Base-by-base conservation (phyloP, 2,329 filamentous ascomycete species). In the Scleromitrula shiraiana region DNA sequence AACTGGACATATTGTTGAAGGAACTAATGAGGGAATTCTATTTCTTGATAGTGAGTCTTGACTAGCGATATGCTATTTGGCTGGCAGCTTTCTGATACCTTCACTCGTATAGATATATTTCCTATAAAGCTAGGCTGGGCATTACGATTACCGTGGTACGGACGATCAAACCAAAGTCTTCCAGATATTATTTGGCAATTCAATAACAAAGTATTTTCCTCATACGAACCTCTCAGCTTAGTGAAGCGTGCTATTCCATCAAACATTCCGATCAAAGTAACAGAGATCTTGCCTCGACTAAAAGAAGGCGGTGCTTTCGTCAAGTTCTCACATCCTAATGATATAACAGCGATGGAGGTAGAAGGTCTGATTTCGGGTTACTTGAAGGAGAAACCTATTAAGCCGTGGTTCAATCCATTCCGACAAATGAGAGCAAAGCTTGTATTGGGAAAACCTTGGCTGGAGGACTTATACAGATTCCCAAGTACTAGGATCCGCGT, bases 231-330 rank as follows among this genome's bases (percentile, higher is more conserved):
- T 0, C 61, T 70, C 22, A 67, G 67, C 26, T 70, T 83, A 15
- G 68, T 80, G 12, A 66, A 76, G 38, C 75, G 75, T 46, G 83
- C 82, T 0, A 77, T 88, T 20, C 85, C 84, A 1, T 64, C 71
- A 4, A 73, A 74, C 8, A 59, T 83, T 2, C 71, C 78, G 1
- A 70, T 95, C 40, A 80, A 83, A 50, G 79, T 95, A 39, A 86
- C 82, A 3, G 84, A 95, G 60, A 83, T 96, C 14, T 66, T 96
- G 15, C 89, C 90, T 0, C 77, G 89, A 3, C 72, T 94, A 23
- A 90, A 94, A 59, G 93, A 98, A 62, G 93, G 93, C 14, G 93
- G 93, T 10, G 88, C 88, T 0, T 97, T 94, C 64, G 82, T 97
- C 64, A 96, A 94, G 65, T 89, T 94, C 62, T 76, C 75, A 14